Conservation (phyloP, 345 rosid species). For the Lumnitzera littorea region DNA sequence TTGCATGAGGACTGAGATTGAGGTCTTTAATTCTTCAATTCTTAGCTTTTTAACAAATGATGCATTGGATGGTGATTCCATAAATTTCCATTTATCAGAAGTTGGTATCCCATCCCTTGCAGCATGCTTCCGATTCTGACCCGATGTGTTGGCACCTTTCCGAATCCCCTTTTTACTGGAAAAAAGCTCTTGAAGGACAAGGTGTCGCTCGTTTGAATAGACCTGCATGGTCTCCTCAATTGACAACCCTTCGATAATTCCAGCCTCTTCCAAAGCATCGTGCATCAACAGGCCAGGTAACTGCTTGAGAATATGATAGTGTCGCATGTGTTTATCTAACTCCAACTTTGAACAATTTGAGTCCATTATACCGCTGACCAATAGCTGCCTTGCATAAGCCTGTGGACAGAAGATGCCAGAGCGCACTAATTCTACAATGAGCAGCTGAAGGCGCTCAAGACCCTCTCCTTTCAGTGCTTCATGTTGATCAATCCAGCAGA, state of each 20-base stretch:
- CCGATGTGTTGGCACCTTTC: conserved; percentile 13
- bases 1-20: conserved; percentile 61
- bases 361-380: conserved; percentile 85
- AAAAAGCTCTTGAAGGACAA: conserved; percentile 56
- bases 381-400: conserved; percentile 87
- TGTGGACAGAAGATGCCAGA: conserved; percentile 85
- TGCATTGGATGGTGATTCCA: conserved; percentile 19
- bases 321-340: conserved; percentile 57
- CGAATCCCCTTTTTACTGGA: conserved; percentile 22
- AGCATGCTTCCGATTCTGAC: conserved; percentile 34
- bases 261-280: conserved; percentile 59
- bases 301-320: conserved; percentile 70
- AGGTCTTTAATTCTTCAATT: conserved; percentile 56
- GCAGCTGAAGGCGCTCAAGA: conserved; percentile 61
- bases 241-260: conserved; percentile 48
- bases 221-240: conserved; percentile 55
- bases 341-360: conserved; percentile 35
- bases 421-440: conserved; percentile 66
- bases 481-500: conserved; percentile 98
- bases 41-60: conserved; percentile 35
- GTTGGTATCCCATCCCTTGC: conserved; percentile 22
- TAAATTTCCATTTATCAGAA: conserved; percentile 36
- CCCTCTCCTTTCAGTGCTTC: conserved; percentile 73
- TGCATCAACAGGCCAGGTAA: conserved; percentile 63
- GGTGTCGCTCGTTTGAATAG: conserved; percentile 77